Conservation (phyloP, 768 basidiomycete genomes). For the Filobasidium floriforme region DNA sequence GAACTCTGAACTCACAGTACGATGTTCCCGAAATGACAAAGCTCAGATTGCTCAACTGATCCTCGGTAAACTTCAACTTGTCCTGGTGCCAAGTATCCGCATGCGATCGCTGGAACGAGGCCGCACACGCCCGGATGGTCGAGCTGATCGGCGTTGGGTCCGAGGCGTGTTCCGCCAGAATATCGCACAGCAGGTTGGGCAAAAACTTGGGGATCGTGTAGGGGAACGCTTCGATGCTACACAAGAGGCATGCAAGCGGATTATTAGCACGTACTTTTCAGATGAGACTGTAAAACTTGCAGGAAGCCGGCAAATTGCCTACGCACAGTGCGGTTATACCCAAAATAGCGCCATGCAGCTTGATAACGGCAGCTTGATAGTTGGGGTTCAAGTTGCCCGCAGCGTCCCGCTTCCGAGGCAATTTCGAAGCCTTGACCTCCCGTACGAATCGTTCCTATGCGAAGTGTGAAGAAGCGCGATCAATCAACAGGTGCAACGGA, state of each 20-base stretch:
- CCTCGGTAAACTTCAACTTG: conserved; percentile 76
- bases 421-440: conserved; percentile 55
- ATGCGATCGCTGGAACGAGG: conserved; percentile 48
- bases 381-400: conserved; percentile 52
- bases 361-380: conserved; percentile 65
- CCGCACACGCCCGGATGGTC: conserved; percentile 64
- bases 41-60: conserved; percentile 76
- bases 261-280: not conserved
- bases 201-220: conserved; percentile 94
- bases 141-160: conserved; percentile 86
- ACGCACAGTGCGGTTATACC: conserved; percentile 74
- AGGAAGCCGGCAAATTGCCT: no score
- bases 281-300: no score
- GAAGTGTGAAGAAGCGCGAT: not conserved
- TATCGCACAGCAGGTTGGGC: conserved; percentile 65
- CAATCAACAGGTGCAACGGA: not conserved
- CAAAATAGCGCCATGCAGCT: conserved; percentile 79
- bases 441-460: conserved; percentile 72
- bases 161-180: conserved; percentile 73
- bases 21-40: conserved; percentile 82
- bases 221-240: conserved; percentile 75
- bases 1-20: conserved; percentile 35
- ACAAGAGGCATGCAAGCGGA: not conserved
- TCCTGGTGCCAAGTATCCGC: conserved; percentile 91
- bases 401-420: conserved; percentile 59